Percentiles rank a stretch among this genome's conserved stretches.
Conservation (phyloP, 345 rosid species). For the Arabidopsis arenosa region DNA sequence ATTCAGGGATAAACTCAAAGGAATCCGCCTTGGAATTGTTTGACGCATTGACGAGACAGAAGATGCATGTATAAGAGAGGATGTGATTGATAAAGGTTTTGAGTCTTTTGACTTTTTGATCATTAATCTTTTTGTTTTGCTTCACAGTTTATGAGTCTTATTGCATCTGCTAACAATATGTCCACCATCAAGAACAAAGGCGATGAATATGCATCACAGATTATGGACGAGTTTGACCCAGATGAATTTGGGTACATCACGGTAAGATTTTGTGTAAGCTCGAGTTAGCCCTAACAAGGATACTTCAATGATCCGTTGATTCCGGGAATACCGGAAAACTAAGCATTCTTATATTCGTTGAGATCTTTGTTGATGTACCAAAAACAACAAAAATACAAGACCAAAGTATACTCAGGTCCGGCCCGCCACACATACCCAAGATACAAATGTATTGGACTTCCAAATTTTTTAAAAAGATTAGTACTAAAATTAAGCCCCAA, state of each 20-base stretch:
- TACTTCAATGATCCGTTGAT: too few relatives aligned
- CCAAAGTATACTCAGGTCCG: too few relatives aligned
- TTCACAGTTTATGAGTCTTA: constrained; percentile 57
- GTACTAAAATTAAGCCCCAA: too few relatives aligned
- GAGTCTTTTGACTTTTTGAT: not conserved
- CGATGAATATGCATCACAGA: constrained; percentile 65
- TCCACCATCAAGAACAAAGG: constrained; percentile 56
- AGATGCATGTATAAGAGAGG: constrained; percentile 46
- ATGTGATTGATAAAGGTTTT: constrained; percentile 45
- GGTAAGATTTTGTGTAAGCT: constrained; percentile 44
- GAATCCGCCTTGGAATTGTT: constrained; percentile 66
- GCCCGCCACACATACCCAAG: too few relatives aligned
- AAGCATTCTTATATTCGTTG: too few relatives aligned
- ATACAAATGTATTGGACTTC: too few relatives aligned
- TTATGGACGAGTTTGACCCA: constrained; percentile 74
- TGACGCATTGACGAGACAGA: constrained; percentile 55
- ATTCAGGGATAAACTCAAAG: constrained; percentile 67
- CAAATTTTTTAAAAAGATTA: too few relatives aligned
- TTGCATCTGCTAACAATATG: constrained; percentile 68
- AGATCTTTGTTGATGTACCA: too few relatives aligned
- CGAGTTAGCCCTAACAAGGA: too few relatives aligned
- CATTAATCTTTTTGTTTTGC: not conserved
- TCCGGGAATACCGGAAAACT: too few relatives aligned
- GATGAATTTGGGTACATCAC: constrained; percentile 61
- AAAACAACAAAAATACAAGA: too few relatives aligned